Base-by-base conservation (phyloP, 768 basidiomycete genomes). In the Naganishia vaughanmartiniae region DNA sequence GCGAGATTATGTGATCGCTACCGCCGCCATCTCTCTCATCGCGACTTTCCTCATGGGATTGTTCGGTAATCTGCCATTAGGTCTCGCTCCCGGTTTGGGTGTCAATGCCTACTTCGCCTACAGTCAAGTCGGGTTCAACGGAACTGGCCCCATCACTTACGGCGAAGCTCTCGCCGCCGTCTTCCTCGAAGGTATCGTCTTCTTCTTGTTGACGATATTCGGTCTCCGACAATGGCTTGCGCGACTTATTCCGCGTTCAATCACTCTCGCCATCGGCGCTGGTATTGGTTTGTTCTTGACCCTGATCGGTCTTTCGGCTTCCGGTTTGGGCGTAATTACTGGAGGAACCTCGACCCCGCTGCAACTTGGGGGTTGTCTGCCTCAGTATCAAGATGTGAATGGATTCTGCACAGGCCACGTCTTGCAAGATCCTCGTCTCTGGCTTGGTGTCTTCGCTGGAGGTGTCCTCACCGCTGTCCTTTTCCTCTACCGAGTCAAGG, bases 181-280 rank as follows among this genome's bases (percentile, higher is more conserved):
- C 54, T 93, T 93, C 81, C 83, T 93, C 73, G 92, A 93, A 84
- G 92, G 90, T 33, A 90, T 91, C 89, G 80, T 93, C 14, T 93
- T 93, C 84, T 85, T 92, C 72, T 73, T 89, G 76, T 83, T 93
- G 17, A 91, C 91, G 0, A 79, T 93, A 26, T 83, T 93, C 34
- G 92, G 92, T 71, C 84, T 93, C 65, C 90, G 92, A 58, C 91
- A 92, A 83, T 93, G 91, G 92, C 85, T 93, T 5, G 90, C 89
- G 17, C 87, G 92, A 19, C 86, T 91, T 68, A 92, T 93, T 87
- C 92, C 92, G 0, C 89, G 90, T 73, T 92, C 91, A 3, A 85
- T 93, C 31, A 88, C 92, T 4, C 85, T 92, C 67, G 89, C 91
- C 1, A 90, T 92, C 14, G 92, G 91, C 53, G 87, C 90, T 45